Conservation (phyloP, 352 stramenopile species). For the Pythium rishiriense region DNA sequence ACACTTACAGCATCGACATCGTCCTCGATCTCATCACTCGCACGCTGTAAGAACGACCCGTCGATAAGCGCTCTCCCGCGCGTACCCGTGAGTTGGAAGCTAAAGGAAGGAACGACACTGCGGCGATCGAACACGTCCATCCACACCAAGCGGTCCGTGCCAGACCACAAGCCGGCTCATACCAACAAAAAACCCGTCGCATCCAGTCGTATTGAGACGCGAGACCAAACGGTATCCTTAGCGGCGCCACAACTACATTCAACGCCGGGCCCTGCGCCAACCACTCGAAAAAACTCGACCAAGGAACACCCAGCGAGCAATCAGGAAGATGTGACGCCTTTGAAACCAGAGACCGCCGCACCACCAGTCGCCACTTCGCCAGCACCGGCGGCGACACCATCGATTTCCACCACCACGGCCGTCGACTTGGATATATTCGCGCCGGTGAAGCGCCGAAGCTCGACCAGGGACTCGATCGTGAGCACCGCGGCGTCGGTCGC, state of each 20-base stretch:
- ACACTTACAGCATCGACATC: not conserved
- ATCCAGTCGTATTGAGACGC: not conserved
- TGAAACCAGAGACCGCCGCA: no score
- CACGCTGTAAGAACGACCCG: conserved; percentile 12
- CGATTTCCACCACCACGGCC: not conserved
- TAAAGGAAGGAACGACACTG: conserved; percentile 50
- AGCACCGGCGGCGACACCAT: not conserved
- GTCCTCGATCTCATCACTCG: conserved; percentile 16
- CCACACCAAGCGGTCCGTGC: not conserved
- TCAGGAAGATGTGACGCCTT: not conserved
- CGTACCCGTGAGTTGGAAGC: conserved; percentile 49
- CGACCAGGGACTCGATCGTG: conserved; percentile 8
- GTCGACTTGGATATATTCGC: conserved; percentile 20
- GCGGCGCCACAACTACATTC: not conserved
- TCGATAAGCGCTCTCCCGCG: conserved; percentile 28
- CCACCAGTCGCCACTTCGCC: not conserved
- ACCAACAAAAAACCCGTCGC: not conserved
- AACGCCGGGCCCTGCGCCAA: not conserved
- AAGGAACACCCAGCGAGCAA: not conserved
- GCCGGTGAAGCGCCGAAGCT: conserved; percentile 26
- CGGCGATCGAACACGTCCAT: conserved; percentile 27
- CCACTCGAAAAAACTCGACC: no score
- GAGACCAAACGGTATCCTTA: not conserved
- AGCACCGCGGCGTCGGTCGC: not conserved
- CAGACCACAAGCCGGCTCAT: not conserved